Evolutionary conservation across 352 stramenopile species (phyloP), one percentile per base, ranked within the genome.

Genomic region (Globisporangium canariense): DNA sequence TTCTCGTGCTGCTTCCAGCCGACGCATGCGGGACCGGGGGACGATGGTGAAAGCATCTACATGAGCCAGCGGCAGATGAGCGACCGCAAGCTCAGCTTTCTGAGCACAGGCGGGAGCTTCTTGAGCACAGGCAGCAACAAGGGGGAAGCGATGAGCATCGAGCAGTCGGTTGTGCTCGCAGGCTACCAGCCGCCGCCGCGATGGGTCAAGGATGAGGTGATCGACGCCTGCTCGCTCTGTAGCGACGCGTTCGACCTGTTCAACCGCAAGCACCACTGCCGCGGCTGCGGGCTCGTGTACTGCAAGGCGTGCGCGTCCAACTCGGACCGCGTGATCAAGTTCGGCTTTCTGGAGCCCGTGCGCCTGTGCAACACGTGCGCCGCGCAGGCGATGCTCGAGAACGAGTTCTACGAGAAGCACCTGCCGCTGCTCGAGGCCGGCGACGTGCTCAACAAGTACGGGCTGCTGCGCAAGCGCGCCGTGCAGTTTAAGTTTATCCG

Each of bases 401-500:
- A 91, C 57, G 69, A 73, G 58, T 90, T 89, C 53, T 89, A 87
- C 56, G 83, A 89, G 58, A 78, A 68, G 47, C 71, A 79, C 40
- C 57, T 91, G 68, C 83, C 83, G 18, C 67, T 89, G 38, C 64
- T 91, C 22, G 80, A 90, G 49, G 64, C 51, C 10, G 83, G 80
- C 66, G 81, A 86, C 18, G 62, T 89, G 34, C 86, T 91, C 54
- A 78, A 70, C 66, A 91, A 91, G 77, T 76, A 91, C 67, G 80
- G 80, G 1, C 49, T 91, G 64, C 70, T 90, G 46, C 69, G 78
- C 45, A 89, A 88, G 60, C 73, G 77, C 45, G 49, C 78, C 22
- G 77, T 90, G 30, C 71, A 75, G 51, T 67, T 91, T 55, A 75
- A 71, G 51, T 91, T 87, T 46, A 63, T 90, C 16, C 80, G 77